Percentiles rank a stretch among this genome's conserved stretches.
phyloP scores from a whole-genome alignment of 2,329 filamentous ascomycete species.

The Ascochyta fabae region DNA sequence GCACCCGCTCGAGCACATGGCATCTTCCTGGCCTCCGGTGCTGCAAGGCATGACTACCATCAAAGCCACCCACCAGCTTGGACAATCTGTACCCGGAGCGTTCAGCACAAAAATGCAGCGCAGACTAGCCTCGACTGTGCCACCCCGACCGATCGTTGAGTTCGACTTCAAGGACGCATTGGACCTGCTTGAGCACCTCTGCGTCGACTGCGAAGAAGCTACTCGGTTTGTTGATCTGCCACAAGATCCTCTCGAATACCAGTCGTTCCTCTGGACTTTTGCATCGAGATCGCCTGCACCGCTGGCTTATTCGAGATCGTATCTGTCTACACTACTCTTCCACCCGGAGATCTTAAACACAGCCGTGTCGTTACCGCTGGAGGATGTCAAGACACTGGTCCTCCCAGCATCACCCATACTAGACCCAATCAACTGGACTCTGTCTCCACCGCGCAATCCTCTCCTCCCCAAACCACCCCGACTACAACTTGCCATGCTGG shows the following conservation, averaged over 20 bases:
- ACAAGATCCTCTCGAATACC: conserved; percentile 44
- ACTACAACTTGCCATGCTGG: conserved; percentile 69
- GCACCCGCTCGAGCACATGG: conserved; percentile 35
- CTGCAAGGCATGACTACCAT: conserved; percentile 59
- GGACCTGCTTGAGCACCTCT: conserved; percentile 71
- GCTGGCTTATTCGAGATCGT: conserved; percentile 79
- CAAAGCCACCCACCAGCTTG: conserved; percentile 66
- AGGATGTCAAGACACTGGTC: conserved; percentile 79
- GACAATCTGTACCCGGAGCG: conserved; percentile 71
- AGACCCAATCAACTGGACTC: conserved; percentile 74
- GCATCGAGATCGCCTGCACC: conserved; percentile 82
- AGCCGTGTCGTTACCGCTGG: conserved; percentile 76
- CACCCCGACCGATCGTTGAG: conserved; percentile 86
- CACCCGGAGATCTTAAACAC: conserved; percentile 69
- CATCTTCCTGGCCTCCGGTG: conserved; percentile 48
- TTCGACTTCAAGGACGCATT: conserved; percentile 75
- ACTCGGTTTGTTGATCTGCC: conserved; percentile 40
- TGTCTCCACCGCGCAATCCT: conserved; percentile 62
- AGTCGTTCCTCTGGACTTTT: conserved; percentile 75
- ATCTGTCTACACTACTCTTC: conserved; percentile 78
- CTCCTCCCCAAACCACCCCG: conserved; percentile 71
- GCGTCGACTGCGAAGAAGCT: conserved; percentile 71
- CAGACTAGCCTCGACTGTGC: conserved; percentile 91
- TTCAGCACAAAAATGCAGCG: conserved; percentile 92
- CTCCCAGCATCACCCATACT: conserved; percentile 75